phyloP scores from a whole-genome alignment of 495 filamentous ascomycete species.

The Lasiosphaeria miniovina region DNA sequence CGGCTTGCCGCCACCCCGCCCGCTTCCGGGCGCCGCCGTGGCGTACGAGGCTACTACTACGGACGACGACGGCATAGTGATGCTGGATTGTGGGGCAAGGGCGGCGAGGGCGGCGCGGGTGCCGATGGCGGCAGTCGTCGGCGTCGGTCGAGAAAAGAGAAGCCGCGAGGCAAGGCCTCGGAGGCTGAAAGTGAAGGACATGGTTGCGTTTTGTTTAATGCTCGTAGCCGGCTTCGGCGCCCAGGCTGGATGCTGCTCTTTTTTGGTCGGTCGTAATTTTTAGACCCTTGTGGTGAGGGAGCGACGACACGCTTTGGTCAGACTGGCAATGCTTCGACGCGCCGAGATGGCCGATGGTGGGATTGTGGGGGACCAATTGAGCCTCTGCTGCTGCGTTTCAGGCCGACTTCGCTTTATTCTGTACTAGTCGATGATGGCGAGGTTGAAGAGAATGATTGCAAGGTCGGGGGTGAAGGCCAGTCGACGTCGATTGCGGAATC shows the following conservation, averaged over 20 bases:
- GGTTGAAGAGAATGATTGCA: neutral
- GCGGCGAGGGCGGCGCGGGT: slow-evolving; percentile 16
- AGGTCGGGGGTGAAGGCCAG: neutral
- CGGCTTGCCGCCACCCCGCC: neutral
- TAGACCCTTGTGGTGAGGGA: too few relatives aligned
- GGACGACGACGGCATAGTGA: slow-evolving; percentile 1
- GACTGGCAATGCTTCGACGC: too few relatives aligned
- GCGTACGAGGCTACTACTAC: neutral
- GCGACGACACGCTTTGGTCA: too few relatives aligned
- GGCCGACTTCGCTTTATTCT: too few relatives aligned
- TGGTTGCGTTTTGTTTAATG: slow-evolving; percentile 5
- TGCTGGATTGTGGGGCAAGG: slow-evolving; percentile 2
- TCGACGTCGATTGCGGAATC: too few relatives aligned
- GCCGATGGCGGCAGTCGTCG: slow-evolving; percentile 2
- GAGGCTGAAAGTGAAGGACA: slow-evolving; percentile 26
- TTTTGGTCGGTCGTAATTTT: neutral
- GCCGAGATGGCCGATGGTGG: too few relatives aligned
- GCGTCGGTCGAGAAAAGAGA: slow-evolving; percentile 8
- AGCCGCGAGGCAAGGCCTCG: slow-evolving; percentile 30
- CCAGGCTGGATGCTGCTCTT: too few relatives aligned
- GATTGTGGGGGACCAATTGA: too few relatives aligned
- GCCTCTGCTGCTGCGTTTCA: too few relatives aligned
- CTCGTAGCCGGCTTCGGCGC: too few relatives aligned
- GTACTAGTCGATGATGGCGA: too few relatives aligned
- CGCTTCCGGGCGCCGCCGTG: neutral